Base-by-base conservation (phyloP, 2,329 filamentous ascomycete species). In the Coniochaeta pulveracea region DNA sequence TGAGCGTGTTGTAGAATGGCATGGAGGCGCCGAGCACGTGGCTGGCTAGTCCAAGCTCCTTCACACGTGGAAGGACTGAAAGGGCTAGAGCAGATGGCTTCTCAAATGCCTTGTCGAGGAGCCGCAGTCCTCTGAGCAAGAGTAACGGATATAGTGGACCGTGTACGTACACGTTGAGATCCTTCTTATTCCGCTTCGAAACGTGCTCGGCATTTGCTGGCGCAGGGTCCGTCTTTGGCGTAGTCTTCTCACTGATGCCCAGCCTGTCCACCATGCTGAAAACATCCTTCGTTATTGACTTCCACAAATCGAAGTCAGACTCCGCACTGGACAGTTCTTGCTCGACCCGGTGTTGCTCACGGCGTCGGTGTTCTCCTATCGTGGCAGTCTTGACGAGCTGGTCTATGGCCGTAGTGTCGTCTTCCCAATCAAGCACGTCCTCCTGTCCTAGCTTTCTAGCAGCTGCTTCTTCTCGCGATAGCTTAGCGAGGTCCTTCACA, bases 21-120 rank as follows among this genome's bases (percentile, higher is more conserved):
- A 80, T 80, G 12, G 76, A 76, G 5, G 73, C 77, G 30, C 80
- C 82, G 1, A 89, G 66, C 6, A 84, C 75, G 47, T 80, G 84
- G 0, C 79, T 80, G 1, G 72, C 69, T 2, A 80, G 65, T 2
- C 82, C 81, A 1, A 84, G 62, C 27, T 67, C 62, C 48, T 81
- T 82, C 44, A 86, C 60, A 6, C 70, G 68, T 0, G 81, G 79
- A 1, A 88, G 60, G 17, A 86, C 54, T 27, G 65, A 63, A 27
- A 81, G 64, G 0, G 65, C 61, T 1, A 81, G 60, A 0, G 66
- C 61, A 1, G 80, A 85, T 0, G 71, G 57, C 9, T 60, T 64
- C 8, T 47, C 40, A 37, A 83, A 86, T 2, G 62, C 58, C 3
- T 56, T 58, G 43, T 76, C 68, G 4, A 85, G 59, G 2, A 72